phyloP scores from a whole-genome alignment of 1,139 yeast genomes.

The Kodamaea suecica region DNA sequence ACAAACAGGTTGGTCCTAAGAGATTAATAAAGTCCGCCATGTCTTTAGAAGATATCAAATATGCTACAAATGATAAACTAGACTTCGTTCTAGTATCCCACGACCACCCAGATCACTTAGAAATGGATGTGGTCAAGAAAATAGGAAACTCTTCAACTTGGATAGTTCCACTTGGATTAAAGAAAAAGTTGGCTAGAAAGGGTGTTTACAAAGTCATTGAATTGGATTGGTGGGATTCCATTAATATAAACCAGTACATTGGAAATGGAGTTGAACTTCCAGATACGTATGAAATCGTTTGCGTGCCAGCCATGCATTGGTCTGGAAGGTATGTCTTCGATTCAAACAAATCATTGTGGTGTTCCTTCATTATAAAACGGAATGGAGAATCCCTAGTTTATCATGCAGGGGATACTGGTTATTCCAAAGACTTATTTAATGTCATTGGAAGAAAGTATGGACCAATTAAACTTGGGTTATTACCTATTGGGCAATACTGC shows the following conservation, averaged over 20 bases:
- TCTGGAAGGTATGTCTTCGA: constrained; percentile 79
- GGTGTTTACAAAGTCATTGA: constrained; percentile 62
- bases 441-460: constrained; percentile 66
- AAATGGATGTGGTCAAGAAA: constrained; percentile 52
- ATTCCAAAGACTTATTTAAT: constrained; percentile 64
- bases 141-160: constrained; percentile 66
- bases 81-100: constrained; percentile 81
- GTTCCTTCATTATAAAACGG: constrained; percentile 69
- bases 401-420: constrained; percentile 96
- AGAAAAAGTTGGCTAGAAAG: constrained; percentile 50
- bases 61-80: constrained; percentile 45
- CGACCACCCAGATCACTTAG: constrained; percentile 94
- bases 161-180: constrained; percentile 85
- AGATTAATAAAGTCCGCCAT: constrained; percentile 75
- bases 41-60: constrained; percentile 56
- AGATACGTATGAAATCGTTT: constrained; percentile 71
- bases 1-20: constrained; percentile 71
- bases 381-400: constrained; percentile 69
- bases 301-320: constrained; percentile 98
- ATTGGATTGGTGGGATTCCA: constrained; percentile 89
- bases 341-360: constrained; percentile 81
- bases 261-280: constrained; percentile 22
- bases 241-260: constrained; percentile 38
- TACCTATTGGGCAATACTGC: constrained; percentile 94
- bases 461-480: constrained; percentile 60